Percentiles rank a stretch among this genome's conserved stretches.
phyloP scores from a whole-genome alignment of 768 basidiomycete genomes.

The Postia placenta region DNA sequence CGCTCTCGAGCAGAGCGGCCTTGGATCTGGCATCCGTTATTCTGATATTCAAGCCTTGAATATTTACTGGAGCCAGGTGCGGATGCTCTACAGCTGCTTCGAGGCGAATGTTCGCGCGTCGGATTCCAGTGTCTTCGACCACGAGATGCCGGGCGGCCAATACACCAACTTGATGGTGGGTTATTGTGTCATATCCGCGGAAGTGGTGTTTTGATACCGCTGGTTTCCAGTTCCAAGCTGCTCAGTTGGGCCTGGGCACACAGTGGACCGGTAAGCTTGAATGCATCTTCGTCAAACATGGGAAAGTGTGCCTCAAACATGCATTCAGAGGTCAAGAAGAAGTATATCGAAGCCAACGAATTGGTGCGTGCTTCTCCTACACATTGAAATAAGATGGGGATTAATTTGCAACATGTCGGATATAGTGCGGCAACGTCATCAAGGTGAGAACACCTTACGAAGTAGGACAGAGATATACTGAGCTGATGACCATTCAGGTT shows the following conservation, averaged over 20 bases:
- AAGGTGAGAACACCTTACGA: conserved; percentile 44
- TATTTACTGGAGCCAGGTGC: conserved; percentile 96
- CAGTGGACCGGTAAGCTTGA: conserved; percentile 78
- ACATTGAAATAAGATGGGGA: background rate
- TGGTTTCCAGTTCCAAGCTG: conserved; percentile 84
- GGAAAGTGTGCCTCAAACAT: background rate
- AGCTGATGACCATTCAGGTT: conserved; percentile 41
- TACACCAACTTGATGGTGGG: conserved; percentile 90
- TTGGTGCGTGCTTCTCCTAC: conserved; percentile 50
- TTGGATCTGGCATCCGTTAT: conserved; percentile 95
- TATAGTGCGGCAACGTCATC: conserved; percentile 92
- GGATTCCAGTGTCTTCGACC: conserved; percentile 97
- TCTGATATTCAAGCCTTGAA: conserved; percentile 97
- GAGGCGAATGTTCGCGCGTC: conserved; percentile 97
- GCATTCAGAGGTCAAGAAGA: conserved; percentile 84
- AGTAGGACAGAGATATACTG: conserved; percentile 1
- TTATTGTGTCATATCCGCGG: conserved; percentile 9
- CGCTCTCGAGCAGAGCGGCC: conserved; percentile 88
- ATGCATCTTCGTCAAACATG: background rate
- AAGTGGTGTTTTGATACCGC: background rate
- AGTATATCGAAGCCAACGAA: conserved; percentile 96
- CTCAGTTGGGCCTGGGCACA: conserved; percentile 92
- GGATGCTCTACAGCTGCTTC: conserved; percentile 92
- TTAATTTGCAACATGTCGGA: background rate
- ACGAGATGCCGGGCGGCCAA: conserved; percentile 99